Evolutionary conservation across 768 basidiomycete genomes (phyloP), one percentile per base, ranked within the genome.

Genomic region (Leccinum obscurum): DNA sequence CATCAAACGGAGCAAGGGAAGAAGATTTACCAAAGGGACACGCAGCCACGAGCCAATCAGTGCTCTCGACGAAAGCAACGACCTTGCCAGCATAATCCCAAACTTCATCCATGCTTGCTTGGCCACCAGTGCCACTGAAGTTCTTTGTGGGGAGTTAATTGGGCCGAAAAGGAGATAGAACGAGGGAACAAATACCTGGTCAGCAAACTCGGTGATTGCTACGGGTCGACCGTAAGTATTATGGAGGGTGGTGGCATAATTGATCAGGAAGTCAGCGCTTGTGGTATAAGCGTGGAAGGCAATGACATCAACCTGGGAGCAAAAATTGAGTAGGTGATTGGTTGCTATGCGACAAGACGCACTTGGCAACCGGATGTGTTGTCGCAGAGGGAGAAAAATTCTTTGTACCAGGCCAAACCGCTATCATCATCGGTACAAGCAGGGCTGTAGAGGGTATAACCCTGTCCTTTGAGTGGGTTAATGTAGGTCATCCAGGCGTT

Each of bases 211-310:
- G 4, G 89, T 89, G 59, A 88, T 70, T 78, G 77, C 80, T 58
- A 93, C 69, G 20, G 68, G 66, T 54, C 60, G 35, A 13, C 59
- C 35, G 66, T 83, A 86, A 2, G 73, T 74, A 44, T 62, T 61
- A 68, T 90, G 75, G 66, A 82, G 81, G 1, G 73, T 64, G 9
- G 66, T 65, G 53, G 88, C 71, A 72, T 86, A 88, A 13, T 58
- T n/a, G 56, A 84, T 81, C 68, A 93, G 77, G 10, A 75, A 70
- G 0, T 77, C 41, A 8, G 80, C 61, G 14, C 75, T 59, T 14
- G 77, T 82, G 54, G 82, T 85, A 71, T 97, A 96, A 71, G 76
- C 87, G 70, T 97, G 95, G 54, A 87, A 55, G 51, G 85, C 84
- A 2, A 88, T 55, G 22, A 61, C 73, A 68, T 86, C 80, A 52